These are phyloP conservation scores for Daedaleopsis nitida DNA, from an alignment of 768 basidiomycete species.

Conservation along the genomic window DNA sequence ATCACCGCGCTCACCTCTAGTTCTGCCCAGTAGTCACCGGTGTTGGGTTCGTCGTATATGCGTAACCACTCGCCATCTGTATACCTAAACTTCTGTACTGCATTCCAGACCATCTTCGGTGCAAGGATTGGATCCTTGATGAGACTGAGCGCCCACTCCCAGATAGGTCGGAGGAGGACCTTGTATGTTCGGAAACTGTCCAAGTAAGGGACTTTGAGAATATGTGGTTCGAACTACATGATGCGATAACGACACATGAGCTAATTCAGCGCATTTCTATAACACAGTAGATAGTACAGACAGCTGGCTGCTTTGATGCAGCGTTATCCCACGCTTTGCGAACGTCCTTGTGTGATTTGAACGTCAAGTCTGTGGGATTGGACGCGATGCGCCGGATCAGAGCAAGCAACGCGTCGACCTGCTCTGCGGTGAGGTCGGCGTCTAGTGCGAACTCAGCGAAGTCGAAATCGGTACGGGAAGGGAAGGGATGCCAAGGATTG, in stretches of 20 bases:
- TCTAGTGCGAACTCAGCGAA: slow-evolving; percentile 30
- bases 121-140: slow-evolving; percentile 29
- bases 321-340: slow-evolving; percentile 22
- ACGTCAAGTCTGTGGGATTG: slow-evolving; percentile 12
- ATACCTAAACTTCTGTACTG: slow-evolving; percentile 30
- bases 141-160: slow-evolving; percentile 33
- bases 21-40: slow-evolving; percentile 38
- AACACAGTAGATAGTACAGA: slow-evolving; percentile 5
- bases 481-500: slow-evolving; percentile 35
- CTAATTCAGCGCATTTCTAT: slow-evolving; percentile 1
- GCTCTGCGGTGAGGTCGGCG: slow-evolving; percentile 21
- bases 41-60: slow-evolving; percentile 41
- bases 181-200: slow-evolving; percentile 19
- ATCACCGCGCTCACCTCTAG: slow-evolving; percentile 32
- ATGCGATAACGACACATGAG: neutral
- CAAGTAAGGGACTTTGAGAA: slow-evolving; percentile 6
- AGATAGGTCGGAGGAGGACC: slow-evolving; percentile 26
- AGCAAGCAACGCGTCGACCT: slow-evolving; percentile 23
- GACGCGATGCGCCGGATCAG: slow-evolving; percentile 17
- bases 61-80: slow-evolving; percentile 30
- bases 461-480: slow-evolving; percentile 31
- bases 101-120: slow-evolving; percentile 36
- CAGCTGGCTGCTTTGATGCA: slow-evolving; percentile 2
- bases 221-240: neutral
- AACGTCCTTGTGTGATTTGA: slow-evolving; percentile 26